phyloP scores from a whole-genome alignment of 2,329 filamentous ascomycete species.

The Akanthomyces uredinophilus region DNA sequence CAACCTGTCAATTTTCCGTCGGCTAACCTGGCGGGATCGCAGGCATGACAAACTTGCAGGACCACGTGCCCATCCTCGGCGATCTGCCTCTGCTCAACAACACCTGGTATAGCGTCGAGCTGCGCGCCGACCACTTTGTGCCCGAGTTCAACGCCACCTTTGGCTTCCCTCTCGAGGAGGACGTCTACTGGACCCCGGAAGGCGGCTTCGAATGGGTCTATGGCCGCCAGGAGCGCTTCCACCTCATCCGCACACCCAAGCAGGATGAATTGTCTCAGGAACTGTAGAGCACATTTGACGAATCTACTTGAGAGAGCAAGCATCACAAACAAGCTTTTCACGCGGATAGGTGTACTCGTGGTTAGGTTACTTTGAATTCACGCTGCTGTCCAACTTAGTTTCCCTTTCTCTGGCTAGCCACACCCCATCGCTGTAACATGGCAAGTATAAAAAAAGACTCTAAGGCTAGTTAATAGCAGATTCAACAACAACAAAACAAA shows the following conservation, averaged over 20 bases:
- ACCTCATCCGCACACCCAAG: slow-evolving; percentile 26
- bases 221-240: slow-evolving; percentile 41
- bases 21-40: neutral
- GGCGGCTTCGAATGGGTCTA: slow-evolving; percentile 45
- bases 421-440: slow-evolving; percentile 6
- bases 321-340: neutral
- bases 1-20: neutral
- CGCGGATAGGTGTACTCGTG: neutral
- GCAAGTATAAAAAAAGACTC: slow-evolving; percentile 5
- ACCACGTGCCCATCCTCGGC: slow-evolving; percentile 40
- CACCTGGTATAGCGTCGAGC: slow-evolving; percentile 47
- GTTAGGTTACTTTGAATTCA: slow-evolving; percentile 14
- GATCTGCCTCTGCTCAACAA: slow-evolving; percentile 40
- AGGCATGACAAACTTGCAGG: slow-evolving; percentile 48
- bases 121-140: slow-evolving; percentile 43
- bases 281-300: neutral
- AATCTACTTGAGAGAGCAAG: neutral
- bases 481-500: slow-evolving; percentile 6
- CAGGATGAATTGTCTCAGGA: neutral
- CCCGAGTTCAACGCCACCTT: slow-evolving; percentile 40
- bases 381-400: slow-evolving; percentile 15
- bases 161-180: slow-evolving; percentile 45
- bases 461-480: slow-evolving; percentile 7
- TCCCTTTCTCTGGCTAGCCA: slow-evolving; percentile 5
- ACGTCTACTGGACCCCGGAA: slow-evolving; percentile 41